phyloP scores from a whole-genome alignment of 441 rosid genomes.

The Gossypium davidsonii region DNA sequence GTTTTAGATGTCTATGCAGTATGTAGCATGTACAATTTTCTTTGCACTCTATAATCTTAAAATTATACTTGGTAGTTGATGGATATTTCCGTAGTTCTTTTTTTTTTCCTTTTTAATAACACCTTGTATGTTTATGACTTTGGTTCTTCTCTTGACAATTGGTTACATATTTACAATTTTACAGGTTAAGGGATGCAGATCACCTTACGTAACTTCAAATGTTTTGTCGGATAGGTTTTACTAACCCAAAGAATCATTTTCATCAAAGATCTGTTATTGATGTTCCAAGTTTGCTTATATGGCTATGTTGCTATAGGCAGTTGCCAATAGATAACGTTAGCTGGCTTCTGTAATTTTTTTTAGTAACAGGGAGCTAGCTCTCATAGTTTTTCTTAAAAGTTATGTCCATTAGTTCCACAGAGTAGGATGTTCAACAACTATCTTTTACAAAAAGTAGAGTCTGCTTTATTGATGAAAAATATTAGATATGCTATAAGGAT shows the following conservation, averaged over 20 bases:
- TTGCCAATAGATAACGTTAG: not conserved
- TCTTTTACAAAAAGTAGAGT: not conserved
- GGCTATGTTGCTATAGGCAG: not conserved
- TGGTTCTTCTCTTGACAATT: not conserved
- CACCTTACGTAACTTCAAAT: constrained; percentile 67
- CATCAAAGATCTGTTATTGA: not conserved
- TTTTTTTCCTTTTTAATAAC: not conserved
- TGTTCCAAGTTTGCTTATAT: not conserved
- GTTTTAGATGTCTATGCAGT: not conserved
- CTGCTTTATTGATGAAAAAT: too few species aligned
- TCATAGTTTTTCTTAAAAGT: not conserved
- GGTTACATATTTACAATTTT: constrained; percentile 9
- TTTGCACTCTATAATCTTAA: not conserved
- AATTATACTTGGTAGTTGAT: not conserved
- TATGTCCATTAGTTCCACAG: not conserved
- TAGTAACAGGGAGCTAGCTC: not conserved
- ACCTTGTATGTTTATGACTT: not conserved
- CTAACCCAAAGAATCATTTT: not conserved
- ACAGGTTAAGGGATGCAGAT: constrained; percentile 72
- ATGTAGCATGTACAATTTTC: not conserved
- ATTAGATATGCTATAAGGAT: not conserved
- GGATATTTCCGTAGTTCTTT: not conserved
- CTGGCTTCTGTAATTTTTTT: not conserved
- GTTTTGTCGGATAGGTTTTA: constrained; percentile 38
- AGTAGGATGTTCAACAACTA: not conserved